These are phyloP conservation scores for Sclerotiophoma versabilis DNA, from an alignment of 2,329 filamentous ascomycete genomes.

Conservation along the genomic window DNA sequence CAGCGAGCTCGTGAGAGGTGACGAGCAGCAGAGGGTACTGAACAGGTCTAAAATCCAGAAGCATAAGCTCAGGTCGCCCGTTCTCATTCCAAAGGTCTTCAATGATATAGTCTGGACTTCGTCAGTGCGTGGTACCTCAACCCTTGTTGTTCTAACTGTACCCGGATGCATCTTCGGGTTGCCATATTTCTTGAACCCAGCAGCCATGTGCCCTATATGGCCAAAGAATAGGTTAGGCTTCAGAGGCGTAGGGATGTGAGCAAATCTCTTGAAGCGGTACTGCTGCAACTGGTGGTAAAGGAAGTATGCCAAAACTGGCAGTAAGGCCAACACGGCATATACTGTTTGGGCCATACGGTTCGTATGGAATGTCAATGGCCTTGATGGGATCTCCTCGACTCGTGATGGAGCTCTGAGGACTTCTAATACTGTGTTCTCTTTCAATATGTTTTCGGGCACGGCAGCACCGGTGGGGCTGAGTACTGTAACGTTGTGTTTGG, in stretches of 20 bases:
- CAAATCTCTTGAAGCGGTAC: constrained; percentile 39
- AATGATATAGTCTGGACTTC: constrained; percentile 42
- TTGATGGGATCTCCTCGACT: not conserved
- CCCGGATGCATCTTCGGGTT: constrained; percentile 39
- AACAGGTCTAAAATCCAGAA: constrained; percentile 44
- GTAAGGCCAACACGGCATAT: constrained; percentile 29
- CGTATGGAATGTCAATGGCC: not conserved
- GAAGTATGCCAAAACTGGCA: constrained; percentile 27
- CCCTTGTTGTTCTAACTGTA: constrained; percentile 9
- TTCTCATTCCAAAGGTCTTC: constrained; percentile 36
- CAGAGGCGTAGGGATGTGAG: constrained; percentile 30
- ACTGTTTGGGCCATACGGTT: constrained; percentile 26
- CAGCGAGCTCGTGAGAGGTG: constrained; percentile 43
- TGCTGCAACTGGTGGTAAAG: constrained; percentile 30
- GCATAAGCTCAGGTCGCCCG: constrained; percentile 36
- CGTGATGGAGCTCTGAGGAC: not conserved
- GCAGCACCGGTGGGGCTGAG: no score
- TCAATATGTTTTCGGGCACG: not conserved
- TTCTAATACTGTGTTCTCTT: not conserved
- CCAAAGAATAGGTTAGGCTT: constrained; percentile 37
- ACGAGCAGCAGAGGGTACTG: constrained; percentile 35
- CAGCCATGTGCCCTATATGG: constrained; percentile 35
- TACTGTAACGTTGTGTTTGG: no score
- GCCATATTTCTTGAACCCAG: constrained; percentile 34
- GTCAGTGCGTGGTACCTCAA: not conserved